A percentile compares a stretch with the other conserved stretches of the same genome.
These are phyloP conservation scores for Ustilago crameri DNA, from an alignment of 1,284 basidiomycete species.

Conservation along the genomic window DNA sequence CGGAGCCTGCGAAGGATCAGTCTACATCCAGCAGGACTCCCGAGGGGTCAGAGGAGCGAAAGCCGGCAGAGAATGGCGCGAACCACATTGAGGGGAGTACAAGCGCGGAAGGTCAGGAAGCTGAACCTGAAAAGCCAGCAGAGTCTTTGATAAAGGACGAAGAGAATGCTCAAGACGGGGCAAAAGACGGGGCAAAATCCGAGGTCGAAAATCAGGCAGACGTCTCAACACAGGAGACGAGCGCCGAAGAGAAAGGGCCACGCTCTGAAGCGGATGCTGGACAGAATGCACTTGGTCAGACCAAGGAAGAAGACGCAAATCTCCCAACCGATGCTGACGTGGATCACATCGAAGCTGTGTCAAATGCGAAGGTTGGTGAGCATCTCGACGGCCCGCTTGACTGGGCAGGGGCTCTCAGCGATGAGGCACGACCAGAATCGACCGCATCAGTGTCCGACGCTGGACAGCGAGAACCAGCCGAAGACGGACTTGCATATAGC, in stretches of 20 bases:
- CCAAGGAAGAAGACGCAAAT: neutral
- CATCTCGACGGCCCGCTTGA: conserved; percentile 21
- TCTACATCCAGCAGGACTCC: neutral
- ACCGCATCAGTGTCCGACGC: conserved; percentile 1
- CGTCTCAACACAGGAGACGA: too few relatives aligned
- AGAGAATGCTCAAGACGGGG: conserved; percentile 4
- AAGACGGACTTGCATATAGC: too few relatives aligned
- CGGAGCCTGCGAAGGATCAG: neutral
- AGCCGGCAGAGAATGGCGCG: neutral
- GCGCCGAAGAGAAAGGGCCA: too few relatives aligned
- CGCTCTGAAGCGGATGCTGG: too few relatives aligned
- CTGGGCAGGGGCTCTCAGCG: conserved; percentile 14
- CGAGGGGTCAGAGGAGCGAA: neutral
- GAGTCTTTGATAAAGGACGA: neutral
- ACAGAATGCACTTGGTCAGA: too few relatives aligned
- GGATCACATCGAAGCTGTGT: conserved; percentile 18
- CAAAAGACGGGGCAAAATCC: too few relatives aligned
- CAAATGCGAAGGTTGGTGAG: conserved; percentile 23
- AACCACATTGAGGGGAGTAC: too few relatives aligned
- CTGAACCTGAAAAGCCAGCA: neutral
- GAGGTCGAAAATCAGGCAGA: too few relatives aligned
- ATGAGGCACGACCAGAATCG: conserved; percentile 1
- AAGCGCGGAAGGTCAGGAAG: neutral
- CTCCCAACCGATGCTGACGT: conserved; percentile 30
- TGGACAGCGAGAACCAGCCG: neutral